Base-by-base conservation (phyloP, 129 eudicot genomes). In the Artemisia tridentata region DNA sequence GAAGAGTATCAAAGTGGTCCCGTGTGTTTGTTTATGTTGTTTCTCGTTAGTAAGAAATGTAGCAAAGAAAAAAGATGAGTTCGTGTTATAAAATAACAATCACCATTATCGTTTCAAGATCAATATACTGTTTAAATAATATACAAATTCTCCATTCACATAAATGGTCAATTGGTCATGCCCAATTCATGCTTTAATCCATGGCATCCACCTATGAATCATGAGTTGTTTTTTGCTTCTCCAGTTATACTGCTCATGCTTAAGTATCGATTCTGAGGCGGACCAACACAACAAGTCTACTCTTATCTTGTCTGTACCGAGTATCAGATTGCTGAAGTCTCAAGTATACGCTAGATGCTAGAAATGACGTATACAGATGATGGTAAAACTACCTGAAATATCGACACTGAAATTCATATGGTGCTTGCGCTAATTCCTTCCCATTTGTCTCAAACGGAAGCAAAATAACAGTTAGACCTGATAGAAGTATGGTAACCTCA, bases 371-470 rank as follows among this genome's bases (percentile, higher is more conserved):
- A 38, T 38, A 38, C 1, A 34, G 41, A 5, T 9, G 41, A 17
- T 16, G 11, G 61, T 55, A n/a, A n/a, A n/a, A n/a, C n/a, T n/a
- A n/a, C n/a, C n/a, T n/a, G n/a, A n/a, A n/a, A n/a, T n/a, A n/a
- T n/a, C n/a, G n/a, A n/a, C n/a, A n/a, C n/a, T 38, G 45, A 38
- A 38, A 38, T 7, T 7, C 45, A 38, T 38, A 7, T 0, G 45
- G 45, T 38, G 45, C 45, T 7, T 38, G 2, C 0, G 45, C 20
- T 65, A 82, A 71, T 51, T 82, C 85, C 60, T 69, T 82, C 66
- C 91, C 90, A 17, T 75, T 76, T 66, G 89, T 89, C 80, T 89
- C 92, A 55, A 89, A 80, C 14, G 92, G 96, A 27, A 85, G 83
- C 65, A 84, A 50, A 48, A 80, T 15, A 50, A 86, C 85, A 75